Base-by-base conservation (phyloP, 495 filamentous ascomycete species). In the Staphylotrichum longicolle region DNA sequence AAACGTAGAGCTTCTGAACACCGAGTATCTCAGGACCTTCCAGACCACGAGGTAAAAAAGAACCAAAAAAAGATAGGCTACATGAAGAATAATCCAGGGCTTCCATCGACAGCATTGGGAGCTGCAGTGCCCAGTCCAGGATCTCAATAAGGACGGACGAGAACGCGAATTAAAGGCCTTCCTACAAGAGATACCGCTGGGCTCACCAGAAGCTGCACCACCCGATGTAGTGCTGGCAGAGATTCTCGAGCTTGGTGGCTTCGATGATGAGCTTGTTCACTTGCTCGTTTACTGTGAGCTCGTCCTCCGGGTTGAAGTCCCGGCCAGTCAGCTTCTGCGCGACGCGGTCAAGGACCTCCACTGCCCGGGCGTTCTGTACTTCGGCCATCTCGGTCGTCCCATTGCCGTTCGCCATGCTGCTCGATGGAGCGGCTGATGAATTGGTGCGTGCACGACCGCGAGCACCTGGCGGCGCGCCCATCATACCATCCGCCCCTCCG, bases 201-300 rank as follows among this genome's bases (percentile, higher is more conserved):
- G 49, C 15, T 65, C 60, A 95, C 90, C 91, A 93, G 81, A 93
- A 95, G 75, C 89, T 92, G 74, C 91, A 96, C 91, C 91, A 95
- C 57, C 93, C 94, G 61, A 98, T 97, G 74, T 97, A 99, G 77
- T 98, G 94, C 77, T 97, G 94, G 70, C 95, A 98, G 60, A 99
- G 81, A 76, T 98, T 98, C 80, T 98, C 95, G 49, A 97, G 80
- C 66, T 91, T 97, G 6, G 94, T 98, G 20, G 95, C 95, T 76
- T 99, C 93, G 40, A 87, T 86, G 62, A 98, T 88, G 67, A 98
- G 75, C 74, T 93, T 93, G 70, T 96, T 92, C 3, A 99, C 95
- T 73, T 98, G 95, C 42, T 86, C 83, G 15, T 88, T 86, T n/a
- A 95, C 85, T 54, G 83, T 86, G 58, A 99, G 80, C 75, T 97